These are phyloP conservation scores for Phylloporus gajari DNA, from an alignment of 1,284 basidiomycete genomes.

Conservation along the genomic window DNA sequence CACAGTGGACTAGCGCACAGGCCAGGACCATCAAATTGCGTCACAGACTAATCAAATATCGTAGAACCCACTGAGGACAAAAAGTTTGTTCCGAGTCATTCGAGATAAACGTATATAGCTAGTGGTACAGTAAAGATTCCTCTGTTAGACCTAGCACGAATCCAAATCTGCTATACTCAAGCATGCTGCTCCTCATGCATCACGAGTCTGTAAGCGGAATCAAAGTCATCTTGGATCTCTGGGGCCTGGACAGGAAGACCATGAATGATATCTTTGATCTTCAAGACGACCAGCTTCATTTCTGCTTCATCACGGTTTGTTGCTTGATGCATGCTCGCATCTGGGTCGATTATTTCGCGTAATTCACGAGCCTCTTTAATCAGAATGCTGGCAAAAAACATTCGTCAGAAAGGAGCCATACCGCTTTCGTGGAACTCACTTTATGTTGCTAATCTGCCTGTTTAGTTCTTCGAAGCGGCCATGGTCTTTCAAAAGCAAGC, in stretches of 20 bases:
- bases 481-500: conserved; percentile 44
- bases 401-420: not conserved
- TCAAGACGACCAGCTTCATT: conserved; percentile 38
- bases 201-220: conserved; percentile 44
- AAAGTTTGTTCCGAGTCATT: no score
- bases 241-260: conserved; percentile 23
- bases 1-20: no score
- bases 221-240: conserved; percentile 43
- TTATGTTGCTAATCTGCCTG: conserved; percentile 42
- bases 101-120: no score
- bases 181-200: conserved; percentile 29
- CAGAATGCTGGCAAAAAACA: conserved; percentile 29
- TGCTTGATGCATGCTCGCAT: conserved; percentile 36
- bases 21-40: no score
- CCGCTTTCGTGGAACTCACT: conserved; percentile 35
- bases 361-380: conserved; percentile 34
- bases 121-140: no score
- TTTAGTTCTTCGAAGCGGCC: conserved; percentile 49
- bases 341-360: conserved; percentile 42
- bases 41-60: no score
- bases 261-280: conserved; percentile 40
- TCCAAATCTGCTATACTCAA: conserved; percentile 27
- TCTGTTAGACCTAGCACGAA: no score
- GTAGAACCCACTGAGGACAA: no score
- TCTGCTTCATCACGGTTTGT: conserved; percentile 18